Base-by-base conservation (phyloP, 164 flowering plant genomes). In the Aristolochia californica region DNA sequence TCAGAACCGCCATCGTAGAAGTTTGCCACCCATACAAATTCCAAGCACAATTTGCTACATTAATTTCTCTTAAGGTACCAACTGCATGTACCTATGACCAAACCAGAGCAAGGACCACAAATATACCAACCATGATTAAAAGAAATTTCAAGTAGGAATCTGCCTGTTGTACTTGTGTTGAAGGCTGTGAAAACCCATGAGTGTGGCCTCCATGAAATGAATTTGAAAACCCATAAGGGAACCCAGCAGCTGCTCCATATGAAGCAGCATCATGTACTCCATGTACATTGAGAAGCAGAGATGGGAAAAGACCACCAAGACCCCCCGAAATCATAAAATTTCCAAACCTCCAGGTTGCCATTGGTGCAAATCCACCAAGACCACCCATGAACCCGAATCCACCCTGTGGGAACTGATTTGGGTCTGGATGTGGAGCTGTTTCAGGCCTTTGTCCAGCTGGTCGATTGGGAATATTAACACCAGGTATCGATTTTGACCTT, bases 401-500 rank as follows among this genome's bases (percentile, higher is more conserved):
- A 62, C 57, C 66, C 38, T 71, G 78, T 44, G 62, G 67, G 23
- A 68, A 74, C 59, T 62, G 67, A 59, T 76, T 77, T 0, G 72
- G 30, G 13, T 76, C 73, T 1, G 83, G 75, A 15, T 62, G 72
- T 28, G 83, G 74, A 16, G 85, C 89, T 1, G 94, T 86, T 70
- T 80, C 76, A 0, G 90, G 94, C 61, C 94, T 72, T 65, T 83
- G 94, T 40, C 86, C 94, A 16, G 78, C 28, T 0, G 95, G 95
- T 9, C 91, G 84, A 54, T 71, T 63, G 7, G 90, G 95, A 47
- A 83, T 79, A 9, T 80, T 61, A 48, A 78, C 55, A 1, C 82
- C 86, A 14, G 88, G 86, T 51, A 76, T 66, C 0, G 88, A 75
- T 61, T 74, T 87, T 0, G 81, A 78, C 59, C 95, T 69, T 1